Evolutionary conservation across 139 green algal species (phyloP), one percentile per base, ranked within the genome.

Genomic region (Klebsormidium nitens): DNA sequence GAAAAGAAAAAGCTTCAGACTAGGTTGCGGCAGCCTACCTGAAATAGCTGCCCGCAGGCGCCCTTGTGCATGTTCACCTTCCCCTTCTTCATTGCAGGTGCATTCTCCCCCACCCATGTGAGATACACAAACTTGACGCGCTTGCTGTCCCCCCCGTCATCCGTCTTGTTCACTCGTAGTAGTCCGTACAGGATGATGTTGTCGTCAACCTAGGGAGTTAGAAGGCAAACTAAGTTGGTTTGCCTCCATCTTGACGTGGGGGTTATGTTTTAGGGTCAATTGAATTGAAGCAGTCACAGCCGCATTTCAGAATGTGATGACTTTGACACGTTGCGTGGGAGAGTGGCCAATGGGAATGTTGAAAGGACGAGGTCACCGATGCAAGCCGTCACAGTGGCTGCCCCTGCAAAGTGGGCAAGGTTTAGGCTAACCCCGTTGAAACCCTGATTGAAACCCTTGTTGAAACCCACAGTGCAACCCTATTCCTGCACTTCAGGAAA

Each of bases 51-150:
- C 6, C 37, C 63, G 31, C 69, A 70, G 1, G 40, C 8, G 26
- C 47, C n/a, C 49, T 79, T 79, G 47, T 79, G 62, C 3, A 68
- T 19, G 8, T 50, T 66, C 17, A 73, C 71, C 29, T 73, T 73
- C 0, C 71, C 71, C 63, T 79, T 79, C 71, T 79, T 79, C 28
- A 79, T 49, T 26, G 71, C 47, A 26, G 71, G 64, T 14, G 71
- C 58, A 23, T 8, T 64, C 52, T 79, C 71, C 17, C 71, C 71
- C n/a, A 79, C 71, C 71, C 71, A 79, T 42, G 71, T 79, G 48
- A 79, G 36, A 37, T 62, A 79, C 8, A 79, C 50, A 32, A 79
- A 79, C 49, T 79, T 79, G 17, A 79, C 63, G 38, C 71, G 62
- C 26, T 74, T 74, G 19, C 49, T 69, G 65, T 79, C 71, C 29